Base-by-base conservation (phyloP, 306 rosid genomes). In the Cucurbita pepo region DNA sequence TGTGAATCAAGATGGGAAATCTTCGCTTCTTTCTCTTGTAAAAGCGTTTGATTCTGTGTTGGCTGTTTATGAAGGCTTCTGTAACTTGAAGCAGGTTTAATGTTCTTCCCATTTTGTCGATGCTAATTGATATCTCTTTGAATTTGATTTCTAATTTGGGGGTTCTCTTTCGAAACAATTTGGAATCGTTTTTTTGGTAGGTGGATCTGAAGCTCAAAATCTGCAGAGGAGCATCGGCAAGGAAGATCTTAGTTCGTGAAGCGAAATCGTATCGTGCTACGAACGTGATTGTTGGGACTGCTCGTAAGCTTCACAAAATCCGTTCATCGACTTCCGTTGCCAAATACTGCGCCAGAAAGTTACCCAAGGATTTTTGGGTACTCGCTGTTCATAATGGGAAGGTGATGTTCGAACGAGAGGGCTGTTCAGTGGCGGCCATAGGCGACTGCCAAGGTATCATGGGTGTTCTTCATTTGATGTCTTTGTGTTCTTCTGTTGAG, bases 31-130 rank as follows among this genome's bases (percentile, higher is more conserved):
- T 73, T 89, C 97, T 56, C 90, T 91, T 76, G 92, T 91, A 63
- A 91, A 88, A 70, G 88, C 99, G 15, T 95, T 95, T 77, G 96
- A 95, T 83, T 83, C 99, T 88, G 99, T 91, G 76, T 89, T 95
- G 69, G 86, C 88, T 55, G 96, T 89, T 56, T 95, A 91, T 58
- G 96, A 95, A 85, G 97, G 99, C 60, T 95, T 91, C 90, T 95
- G 99, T 79, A 89, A 88, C 82, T 83, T 95, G 82, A 95, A 88
- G 47, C 99, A 95, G 99, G 99, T 93, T 76, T 36, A 41, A 69
- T 86, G 56, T 36, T 41, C 41, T 70, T 51, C 45, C 11, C 10
- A 57, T 65, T 44, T 18, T 60, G 10, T 43, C 22, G 41, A 44
- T 9, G 8, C 61, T 9, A 36, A 19, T 56, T 10, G 61, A 19